These are phyloP conservation scores for Teunomyces gatunensis DNA, from an alignment of 805 yeast species.

Conservation along the genomic window DNA sequence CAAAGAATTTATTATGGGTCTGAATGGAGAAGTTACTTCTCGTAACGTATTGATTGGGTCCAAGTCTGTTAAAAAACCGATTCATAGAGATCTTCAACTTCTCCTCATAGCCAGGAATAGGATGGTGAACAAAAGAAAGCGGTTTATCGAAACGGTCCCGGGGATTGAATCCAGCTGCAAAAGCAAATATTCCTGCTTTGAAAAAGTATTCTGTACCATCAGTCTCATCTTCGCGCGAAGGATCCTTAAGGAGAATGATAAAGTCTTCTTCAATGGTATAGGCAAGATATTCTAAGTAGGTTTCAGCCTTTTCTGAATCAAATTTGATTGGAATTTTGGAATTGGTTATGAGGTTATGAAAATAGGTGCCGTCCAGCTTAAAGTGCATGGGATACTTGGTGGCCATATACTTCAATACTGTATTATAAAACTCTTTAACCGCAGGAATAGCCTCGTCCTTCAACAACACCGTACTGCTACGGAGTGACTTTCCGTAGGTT, in stretches of 20 bases:
- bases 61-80: conserved; percentile 34
- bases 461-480: conserved; percentile 28
- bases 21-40: conserved; percentile 43
- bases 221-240: conserved; percentile 21
- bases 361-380: conserved; percentile 11
- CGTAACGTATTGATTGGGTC: conserved; percentile 38
- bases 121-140: conserved; percentile 37
- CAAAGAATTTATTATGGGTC: conserved; percentile 32
- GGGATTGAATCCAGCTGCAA: conserved; percentile 46
- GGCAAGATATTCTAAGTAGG: conserved; percentile 21
- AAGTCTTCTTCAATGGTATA: conserved; percentile 42
- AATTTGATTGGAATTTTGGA: conserved; percentile 18
- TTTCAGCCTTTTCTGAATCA: conserved; percentile 10
- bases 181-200: conserved; percentile 44
- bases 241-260: conserved; percentile 37
- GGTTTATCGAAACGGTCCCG: conserved; percentile 36
- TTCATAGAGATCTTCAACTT: conserved; percentile 42
- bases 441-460: conserved; percentile 35
- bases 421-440: conserved; percentile 32
- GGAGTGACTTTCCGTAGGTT: conserved; percentile 27
- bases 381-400: conserved; percentile 41
- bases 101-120: conserved; percentile 41
- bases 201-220: conserved; percentile 39
- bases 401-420: conserved; percentile 30
- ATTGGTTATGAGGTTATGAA: conserved; percentile 23